phyloP scores from a whole-genome alignment of 495 filamentous ascomycete species.

The Talaromyces liani region DNA sequence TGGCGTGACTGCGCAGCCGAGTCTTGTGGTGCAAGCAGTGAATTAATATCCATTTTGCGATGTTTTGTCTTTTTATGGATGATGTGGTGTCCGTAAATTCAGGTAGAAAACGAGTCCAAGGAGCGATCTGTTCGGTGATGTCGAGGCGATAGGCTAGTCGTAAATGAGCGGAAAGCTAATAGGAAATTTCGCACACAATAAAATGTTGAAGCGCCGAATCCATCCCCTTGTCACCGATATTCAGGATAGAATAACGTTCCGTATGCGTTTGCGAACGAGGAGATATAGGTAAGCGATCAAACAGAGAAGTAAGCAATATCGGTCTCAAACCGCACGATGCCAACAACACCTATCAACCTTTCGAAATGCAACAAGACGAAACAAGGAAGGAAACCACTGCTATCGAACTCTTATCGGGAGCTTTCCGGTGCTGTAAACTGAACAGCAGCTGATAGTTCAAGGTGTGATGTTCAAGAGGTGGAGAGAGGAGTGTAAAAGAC shows the following conservation, averaged over 20 bases:
- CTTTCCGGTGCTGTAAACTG: not conserved
- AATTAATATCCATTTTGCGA: constrained; percentile 64
- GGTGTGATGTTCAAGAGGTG: not conserved
- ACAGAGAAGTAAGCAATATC: not conserved
- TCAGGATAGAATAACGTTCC: not conserved
- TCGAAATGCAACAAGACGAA: not conserved
- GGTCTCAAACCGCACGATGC: not conserved
- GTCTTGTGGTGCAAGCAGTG: constrained; percentile 62
- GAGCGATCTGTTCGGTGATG: not conserved
- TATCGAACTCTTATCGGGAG: not conserved
- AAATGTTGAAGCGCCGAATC: not conserved
- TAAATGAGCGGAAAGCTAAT: not conserved
- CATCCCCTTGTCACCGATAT: not conserved
- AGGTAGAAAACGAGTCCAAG: not conserved
- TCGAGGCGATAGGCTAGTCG: not conserved
- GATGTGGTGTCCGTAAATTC: not conserved
- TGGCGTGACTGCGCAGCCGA: constrained; percentile 43
- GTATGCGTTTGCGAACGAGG: not conserved
- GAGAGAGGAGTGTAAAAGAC: not conserved
- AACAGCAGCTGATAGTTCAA: not conserved
- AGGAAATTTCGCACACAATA: not conserved
- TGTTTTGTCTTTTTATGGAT: not conserved
- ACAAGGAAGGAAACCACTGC: not conserved
- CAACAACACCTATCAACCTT: not conserved
- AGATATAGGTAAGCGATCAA: not conserved